Evolutionary conservation across 345 rosid genomes (phyloP).

Genomic region (Rhizophora mangle): DNA sequence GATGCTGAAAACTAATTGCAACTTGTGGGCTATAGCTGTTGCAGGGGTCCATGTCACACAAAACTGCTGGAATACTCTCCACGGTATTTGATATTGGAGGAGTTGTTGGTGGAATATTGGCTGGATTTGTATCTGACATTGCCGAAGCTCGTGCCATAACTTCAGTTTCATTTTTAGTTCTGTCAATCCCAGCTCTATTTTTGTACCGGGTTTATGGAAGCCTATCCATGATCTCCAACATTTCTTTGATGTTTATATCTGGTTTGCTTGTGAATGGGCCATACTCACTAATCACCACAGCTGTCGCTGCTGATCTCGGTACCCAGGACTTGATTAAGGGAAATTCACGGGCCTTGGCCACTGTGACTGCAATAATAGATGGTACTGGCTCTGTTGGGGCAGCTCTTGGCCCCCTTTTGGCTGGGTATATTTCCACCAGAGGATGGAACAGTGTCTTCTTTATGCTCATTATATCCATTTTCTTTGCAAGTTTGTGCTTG

Average conservation of each 20-base stretch:
- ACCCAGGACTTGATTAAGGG: conserved; percentile 72
- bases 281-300: conserved; percentile 81
- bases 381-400: conserved; percentile 97
- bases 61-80: conserved; percentile 81
- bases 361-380: conserved; percentile 87
- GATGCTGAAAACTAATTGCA: conserved; percentile 1
- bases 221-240: conserved; percentile 54
- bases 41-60: conserved; percentile 81
- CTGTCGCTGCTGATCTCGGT: conserved; percentile 96
- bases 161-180: conserved; percentile 55
- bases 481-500: conserved; percentile 56
- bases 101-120: conserved; percentile 75
- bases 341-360: conserved; percentile 80
- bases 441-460: conserved; percentile 87
- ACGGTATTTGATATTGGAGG: conserved; percentile 80
- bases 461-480: conserved; percentile 63
- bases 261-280: conserved; percentile 88
- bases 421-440: conserved; percentile 73
- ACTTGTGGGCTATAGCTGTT: conserved; percentile 53
- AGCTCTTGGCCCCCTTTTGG: conserved; percentile 82
- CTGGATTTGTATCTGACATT: conserved; percentile 71
- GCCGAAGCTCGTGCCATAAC: conserved; percentile 80
- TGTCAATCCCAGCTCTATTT: conserved; percentile 69
- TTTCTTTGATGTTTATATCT: conserved; percentile 65
- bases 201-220: conserved; percentile 68